A percentile compares a stretch with the other conserved stretches of the same genome.
phyloP scores from a whole-genome alignment of 768 basidiomycete genomes.

The Collybia mongolica region DNA sequence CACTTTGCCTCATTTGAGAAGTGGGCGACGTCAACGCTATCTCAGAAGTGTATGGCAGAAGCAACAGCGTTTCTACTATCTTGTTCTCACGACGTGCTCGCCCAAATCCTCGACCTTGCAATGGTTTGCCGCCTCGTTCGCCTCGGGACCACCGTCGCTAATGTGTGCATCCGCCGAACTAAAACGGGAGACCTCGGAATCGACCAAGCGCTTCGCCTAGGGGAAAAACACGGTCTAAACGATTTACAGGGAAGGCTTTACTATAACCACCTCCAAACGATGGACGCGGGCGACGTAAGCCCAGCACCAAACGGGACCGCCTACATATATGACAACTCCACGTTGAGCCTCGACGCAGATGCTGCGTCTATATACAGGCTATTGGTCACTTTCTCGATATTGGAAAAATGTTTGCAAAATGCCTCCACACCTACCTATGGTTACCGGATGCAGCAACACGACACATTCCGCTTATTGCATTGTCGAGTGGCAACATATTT shows the following conservation, averaged over 20 bases:
- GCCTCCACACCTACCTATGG: not conserved
- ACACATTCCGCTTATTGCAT: too few species aligned
- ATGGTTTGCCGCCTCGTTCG: not conserved
- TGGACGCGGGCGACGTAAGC: not conserved
- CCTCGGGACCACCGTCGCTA: not conserved
- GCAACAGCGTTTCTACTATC: not conserved
- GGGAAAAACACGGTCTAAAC: not conserved
- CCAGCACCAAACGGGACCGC: not conserved
- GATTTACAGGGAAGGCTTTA: constrained; percentile 4
- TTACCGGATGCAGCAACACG: too few species aligned
- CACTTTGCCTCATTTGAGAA: not conserved
- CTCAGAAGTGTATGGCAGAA: not conserved
- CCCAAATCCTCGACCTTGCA: not conserved
- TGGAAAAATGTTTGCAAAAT: not conserved
- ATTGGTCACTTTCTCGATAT: constrained; percentile 4
- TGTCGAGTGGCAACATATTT: too few species aligned
- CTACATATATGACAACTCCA: not conserved
- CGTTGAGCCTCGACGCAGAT: not conserved
- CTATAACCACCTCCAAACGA: constrained; percentile 1
- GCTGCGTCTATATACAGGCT: not conserved
- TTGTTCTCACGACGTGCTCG: not conserved
- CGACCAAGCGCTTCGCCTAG: not conserved
- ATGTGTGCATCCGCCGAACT: not conserved
- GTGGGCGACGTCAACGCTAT: not conserved
- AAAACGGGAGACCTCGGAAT: not conserved